A percentile compares a stretch with the other conserved stretches of the same genome.
Evolutionary conservation across 129 eudicot species (phyloP).

Genomic region (Flaveria sonorensis): DNA sequence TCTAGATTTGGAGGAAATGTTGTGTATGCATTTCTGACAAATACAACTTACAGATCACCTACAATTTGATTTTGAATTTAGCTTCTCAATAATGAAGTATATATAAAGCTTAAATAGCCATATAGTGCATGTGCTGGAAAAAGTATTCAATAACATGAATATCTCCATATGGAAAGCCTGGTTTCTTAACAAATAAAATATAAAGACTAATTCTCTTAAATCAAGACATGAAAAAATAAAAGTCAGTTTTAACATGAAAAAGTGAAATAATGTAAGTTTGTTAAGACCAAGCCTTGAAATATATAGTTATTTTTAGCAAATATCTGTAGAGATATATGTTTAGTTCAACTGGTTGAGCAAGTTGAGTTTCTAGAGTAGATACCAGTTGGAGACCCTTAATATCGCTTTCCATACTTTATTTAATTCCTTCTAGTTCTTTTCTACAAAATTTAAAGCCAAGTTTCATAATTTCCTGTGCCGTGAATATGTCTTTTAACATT

Average conservation of each 20-base stretch:
- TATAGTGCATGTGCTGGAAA: not conserved
- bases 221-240: not conserved
- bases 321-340: not conserved
- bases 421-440: not conserved
- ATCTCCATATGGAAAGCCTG: not conserved
- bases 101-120: slow-evolving; percentile 12
- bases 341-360: slow-evolving; percentile 1
- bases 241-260: not conserved
- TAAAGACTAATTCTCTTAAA: not conserved
- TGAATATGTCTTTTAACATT: not conserved
- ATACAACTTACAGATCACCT: slow-evolving; percentile 4
- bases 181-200: not conserved
- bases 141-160: not conserved
- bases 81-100: slow-evolving; percentile 2
- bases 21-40: not conserved
- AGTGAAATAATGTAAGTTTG: not conserved
- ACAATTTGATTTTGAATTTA: not conserved
- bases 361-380: not conserved
- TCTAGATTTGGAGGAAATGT: not conserved
- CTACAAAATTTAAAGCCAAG: not conserved
- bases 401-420: not conserved
- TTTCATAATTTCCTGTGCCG: not conserved
- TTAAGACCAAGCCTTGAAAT: not conserved
- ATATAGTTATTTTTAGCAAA: not conserved
- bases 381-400: not conserved